Conservation (phyloP, 495 filamentous ascomycete species). For the Glarea lozoyensis region DNA sequence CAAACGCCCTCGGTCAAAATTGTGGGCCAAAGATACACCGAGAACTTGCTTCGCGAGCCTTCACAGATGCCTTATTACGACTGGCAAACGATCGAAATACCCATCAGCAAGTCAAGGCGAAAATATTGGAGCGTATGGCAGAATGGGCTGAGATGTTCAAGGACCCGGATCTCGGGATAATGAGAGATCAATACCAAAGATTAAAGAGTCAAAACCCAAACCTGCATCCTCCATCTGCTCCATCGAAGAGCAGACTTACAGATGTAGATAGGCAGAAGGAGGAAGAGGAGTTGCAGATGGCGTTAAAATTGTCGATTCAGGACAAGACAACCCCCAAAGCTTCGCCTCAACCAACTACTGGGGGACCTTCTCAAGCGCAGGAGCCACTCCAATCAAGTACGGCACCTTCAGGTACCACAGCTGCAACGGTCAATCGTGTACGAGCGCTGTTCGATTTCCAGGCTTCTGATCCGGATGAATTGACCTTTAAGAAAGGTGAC, state of each 20-base stretch:
- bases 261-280: conserved; percentile 88
- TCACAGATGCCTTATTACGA: conserved; percentile 88
- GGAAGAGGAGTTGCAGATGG: conserved; percentile 96
- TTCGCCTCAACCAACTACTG: conserved; percentile 22
- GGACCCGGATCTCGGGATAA: conserved; percentile 90
- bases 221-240: conserved; percentile 84
- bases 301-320: conserved; percentile 81
- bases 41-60: conserved; percentile 87
- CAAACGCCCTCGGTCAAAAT: conserved; percentile 91
- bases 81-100: conserved; percentile 91
- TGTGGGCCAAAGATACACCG: conserved; percentile 86
- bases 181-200: conserved; percentile 90
- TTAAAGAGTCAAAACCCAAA: conserved; percentile 82
- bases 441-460: conserved; percentile 90
- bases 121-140: conserved; percentile 92
- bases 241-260: conserved; percentile 83
- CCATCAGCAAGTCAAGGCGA: conserved; percentile 91
- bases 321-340: conserved; percentile 49
- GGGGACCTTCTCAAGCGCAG: conserved; percentile 25
- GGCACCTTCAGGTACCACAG: conserved; percentile 59
- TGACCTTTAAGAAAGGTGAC: conserved; percentile 94
- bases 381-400: conserved; percentile 25
- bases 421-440: conserved; percentile 94
- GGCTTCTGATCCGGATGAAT: conserved; percentile 85
- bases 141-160: conserved; percentile 96